Percentiles rank a stretch among this genome's conserved stretches.
Evolutionary conservation across 2,329 filamentous ascomycete species (phyloP).

Genomic region (Didymella sp.): DNA sequence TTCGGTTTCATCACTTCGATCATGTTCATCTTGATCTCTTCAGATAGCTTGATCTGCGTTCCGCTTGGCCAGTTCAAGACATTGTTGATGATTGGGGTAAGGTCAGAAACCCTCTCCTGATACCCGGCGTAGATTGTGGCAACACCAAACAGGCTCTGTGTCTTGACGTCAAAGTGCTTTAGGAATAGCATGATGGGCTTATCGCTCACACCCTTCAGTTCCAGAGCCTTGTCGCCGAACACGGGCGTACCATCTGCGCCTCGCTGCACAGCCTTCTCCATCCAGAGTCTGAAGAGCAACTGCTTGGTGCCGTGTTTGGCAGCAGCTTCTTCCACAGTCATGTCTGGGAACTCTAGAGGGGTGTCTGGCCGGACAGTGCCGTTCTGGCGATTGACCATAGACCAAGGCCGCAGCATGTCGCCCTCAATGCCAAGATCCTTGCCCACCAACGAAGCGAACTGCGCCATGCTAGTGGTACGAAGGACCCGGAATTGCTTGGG

Average conservation of each 20-base stretch:
- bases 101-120: slow-evolving; percentile 85
- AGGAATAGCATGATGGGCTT: slow-evolving; percentile 82
- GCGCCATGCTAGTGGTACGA: slow-evolving; percentile 75
- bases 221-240: slow-evolving; percentile 71
- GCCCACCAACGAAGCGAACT: slow-evolving; percentile 76
- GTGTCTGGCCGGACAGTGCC: slow-evolving; percentile 93
- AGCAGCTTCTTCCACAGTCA: slow-evolving; percentile 71
- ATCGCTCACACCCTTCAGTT: slow-evolving; percentile 59
- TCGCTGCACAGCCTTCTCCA: slow-evolving; percentile 73
- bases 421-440: slow-evolving; percentile 72
- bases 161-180: slow-evolving; percentile 85
- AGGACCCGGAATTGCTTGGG: slow-evolving; percentile 77
- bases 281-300: slow-evolving; percentile 78
- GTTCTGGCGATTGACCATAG: slow-evolving; percentile 98
- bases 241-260: slow-evolving; percentile 72
- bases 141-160: slow-evolving; percentile 76
- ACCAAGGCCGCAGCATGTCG: slow-evolving; percentile 81
- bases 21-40: slow-evolving; percentile 98
- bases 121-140: slow-evolving; percentile 87
- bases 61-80: slow-evolving; percentile 87
- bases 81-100: slow-evolving; percentile 77
- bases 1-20: slow-evolving; percentile 94
- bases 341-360: slow-evolving; percentile 77
- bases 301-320: slow-evolving; percentile 73
- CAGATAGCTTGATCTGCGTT: slow-evolving; percentile 76